Percentiles rank a stretch among this genome's conserved stretches.
phyloP scores from a whole-genome alignment of 192 early-diverging fungal species.

The Kickxella alabastrina region DNA sequence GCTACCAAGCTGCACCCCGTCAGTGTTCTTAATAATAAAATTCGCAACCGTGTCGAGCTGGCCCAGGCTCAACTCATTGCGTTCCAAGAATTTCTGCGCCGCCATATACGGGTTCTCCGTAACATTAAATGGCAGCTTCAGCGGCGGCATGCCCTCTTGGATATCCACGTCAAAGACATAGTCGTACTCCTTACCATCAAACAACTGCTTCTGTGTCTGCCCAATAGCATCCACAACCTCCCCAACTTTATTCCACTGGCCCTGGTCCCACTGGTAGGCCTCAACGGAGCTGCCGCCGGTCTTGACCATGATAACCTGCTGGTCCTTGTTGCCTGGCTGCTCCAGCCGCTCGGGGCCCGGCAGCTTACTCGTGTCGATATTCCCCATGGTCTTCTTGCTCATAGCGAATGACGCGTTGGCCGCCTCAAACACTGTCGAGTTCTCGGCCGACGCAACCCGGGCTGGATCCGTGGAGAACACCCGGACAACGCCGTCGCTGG shows the following conservation, averaged over 20 bases:
- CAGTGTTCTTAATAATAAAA: constrained; percentile 88
- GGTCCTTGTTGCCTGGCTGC: constrained; percentile 66
- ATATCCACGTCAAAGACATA: constrained; percentile 98
- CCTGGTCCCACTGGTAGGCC: constrained; percentile 82
- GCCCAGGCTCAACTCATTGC: constrained; percentile 73
- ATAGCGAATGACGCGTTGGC: constrained; percentile 47
- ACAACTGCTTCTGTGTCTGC: constrained; percentile 68
- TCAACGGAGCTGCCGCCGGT: constrained; percentile 69
- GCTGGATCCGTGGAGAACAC: constrained; percentile 69
- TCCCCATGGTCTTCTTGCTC: constrained; percentile 59
- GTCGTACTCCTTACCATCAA: constrained; percentile 89
- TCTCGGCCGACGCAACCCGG: constrained; percentile 57
- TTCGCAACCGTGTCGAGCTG: constrained; percentile 92
- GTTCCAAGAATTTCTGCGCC: constrained; percentile 85
- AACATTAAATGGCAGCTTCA: constrained; percentile 93
- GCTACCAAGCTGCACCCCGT: constrained; percentile 44
- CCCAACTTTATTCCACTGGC: constrained; percentile 83
- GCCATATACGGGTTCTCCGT: constrained; percentile 89
- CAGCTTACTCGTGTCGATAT: constrained; percentile 76
- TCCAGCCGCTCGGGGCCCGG: constrained; percentile 72
- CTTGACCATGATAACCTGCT: constrained; percentile 87
- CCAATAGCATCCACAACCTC: constrained; percentile 90
- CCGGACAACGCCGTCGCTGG: constrained; percentile 76
- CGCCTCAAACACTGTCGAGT: constrained; percentile 37
- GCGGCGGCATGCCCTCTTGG: constrained; percentile 67